Base-by-base conservation (phyloP, 495 filamentous ascomycete species). In the Acidiella bohemica region DNA sequence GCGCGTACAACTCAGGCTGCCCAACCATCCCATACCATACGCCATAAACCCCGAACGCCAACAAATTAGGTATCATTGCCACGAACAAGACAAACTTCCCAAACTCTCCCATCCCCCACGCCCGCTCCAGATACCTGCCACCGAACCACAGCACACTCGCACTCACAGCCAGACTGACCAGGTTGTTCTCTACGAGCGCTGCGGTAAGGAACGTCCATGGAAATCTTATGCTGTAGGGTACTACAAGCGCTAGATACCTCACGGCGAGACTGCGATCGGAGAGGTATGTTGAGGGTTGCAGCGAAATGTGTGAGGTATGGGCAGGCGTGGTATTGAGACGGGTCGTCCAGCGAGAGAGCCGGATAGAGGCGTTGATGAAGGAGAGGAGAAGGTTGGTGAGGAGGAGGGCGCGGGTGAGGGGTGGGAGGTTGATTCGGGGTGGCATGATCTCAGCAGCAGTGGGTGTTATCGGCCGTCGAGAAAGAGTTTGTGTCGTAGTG, bases 91-190 rank as follows among this genome's bases (percentile, higher is more conserved):
- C 68, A 61, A 96, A 96, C 57, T 88, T 94, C 50, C 71, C 82
- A 55, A 95, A 85, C 58, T 96, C 90, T 29, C 68, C 71, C n/a
- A 82, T 84, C 21, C 84, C 80, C 90, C 90, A 97, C 32, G 92
- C 90, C 49, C 90, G 74, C 64, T 97, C 90, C 19, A 97, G 72
- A 55, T 97, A 97, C 48, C 84, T 77, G 6, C 92, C 90, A 16
- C 86, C 92, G 67, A 93, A 84, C 61, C 93, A 88, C 27, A 96
- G 61, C 13, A 88, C 90, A 20, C 76, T 64, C 9, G 71, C 78
- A 42, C 87, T 84, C 36, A 95, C 72, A 11, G 75, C 60, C 3
- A 95, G 67, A 20, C 84, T 90, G 55, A 94, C 80, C 55, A 94
- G 68, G 54, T 96, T 96, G 59, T 84, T 82, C 60, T 97, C 90